Conservation (phyloP, 1,139 yeast genomes). For the Candida sanyaensis region DNA sequence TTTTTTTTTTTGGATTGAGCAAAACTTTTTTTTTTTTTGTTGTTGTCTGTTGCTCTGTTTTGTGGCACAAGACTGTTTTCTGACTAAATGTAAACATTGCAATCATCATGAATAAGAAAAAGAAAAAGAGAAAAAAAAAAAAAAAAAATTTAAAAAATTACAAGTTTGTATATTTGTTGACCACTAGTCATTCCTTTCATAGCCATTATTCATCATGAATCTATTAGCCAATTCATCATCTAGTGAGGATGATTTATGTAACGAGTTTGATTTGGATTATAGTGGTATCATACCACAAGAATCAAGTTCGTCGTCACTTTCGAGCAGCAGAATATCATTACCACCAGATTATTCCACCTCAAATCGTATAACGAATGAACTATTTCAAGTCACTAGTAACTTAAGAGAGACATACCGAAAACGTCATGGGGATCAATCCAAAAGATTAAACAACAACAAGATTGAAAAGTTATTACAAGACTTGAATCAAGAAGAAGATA, state of each 20-base stretch:
- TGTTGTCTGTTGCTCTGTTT: not conserved
- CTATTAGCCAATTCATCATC: not conserved
- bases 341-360: slow-evolving; percentile 16
- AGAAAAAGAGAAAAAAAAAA: slow-evolving; percentile 1
- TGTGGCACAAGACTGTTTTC: not conserved
- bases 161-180: not conserved
- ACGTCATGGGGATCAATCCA: slow-evolving; percentile 5
- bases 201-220: not conserved
- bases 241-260: slow-evolving; percentile 1
- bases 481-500: slow-evolving; percentile 19
- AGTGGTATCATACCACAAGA: slow-evolving; percentile 20
- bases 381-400: slow-evolving; percentile 43
- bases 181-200: not conserved
- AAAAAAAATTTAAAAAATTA: no score
- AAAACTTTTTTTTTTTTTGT: no score
- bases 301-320: slow-evolving; percentile 1
- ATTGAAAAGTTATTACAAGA: slow-evolving; percentile 38
- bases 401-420: slow-evolving; percentile 13
- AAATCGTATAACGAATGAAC: slow-evolving; percentile 28
- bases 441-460: slow-evolving; percentile 35
- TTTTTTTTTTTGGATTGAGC: no score
- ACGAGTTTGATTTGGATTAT: slow-evolving; percentile 29
- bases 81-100: slow-evolving; percentile 1
- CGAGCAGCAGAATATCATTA: slow-evolving; percentile 10
- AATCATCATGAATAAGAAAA: not conserved